Percentiles rank a stretch among this genome's conserved stretches.
phyloP scores from a whole-genome alignment of 768 basidiomycete genomes.

The Gymnopilus junonius region DNA sequence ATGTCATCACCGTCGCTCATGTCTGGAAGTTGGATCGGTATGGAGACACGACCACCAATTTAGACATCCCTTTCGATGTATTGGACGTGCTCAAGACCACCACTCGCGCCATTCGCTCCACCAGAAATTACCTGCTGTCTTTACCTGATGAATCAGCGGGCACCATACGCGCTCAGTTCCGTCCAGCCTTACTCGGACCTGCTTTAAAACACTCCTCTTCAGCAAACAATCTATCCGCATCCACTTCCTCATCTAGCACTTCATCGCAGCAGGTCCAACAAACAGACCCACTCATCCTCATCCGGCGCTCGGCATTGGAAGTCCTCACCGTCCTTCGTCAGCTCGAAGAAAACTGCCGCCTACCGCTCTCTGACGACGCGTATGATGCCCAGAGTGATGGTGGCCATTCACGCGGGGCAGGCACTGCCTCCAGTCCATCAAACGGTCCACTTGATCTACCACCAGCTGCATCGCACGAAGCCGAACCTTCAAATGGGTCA shows the following conservation, averaged over 20 bases:
- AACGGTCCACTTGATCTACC: conserved; percentile 38
- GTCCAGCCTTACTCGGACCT: conserved; percentile 49
- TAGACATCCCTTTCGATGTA: conserved; percentile 51
- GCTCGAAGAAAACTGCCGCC: conserved; percentile 77
- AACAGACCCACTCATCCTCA: conserved; percentile 68
- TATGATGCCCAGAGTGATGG: conserved; percentile 82
- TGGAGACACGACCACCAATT: conserved; percentile 9
- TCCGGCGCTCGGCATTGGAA: conserved; percentile 82
- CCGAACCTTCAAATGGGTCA: conserved; percentile 20
- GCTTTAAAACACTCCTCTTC: conserved; percentile 30
- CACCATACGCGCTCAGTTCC: conserved; percentile 60
- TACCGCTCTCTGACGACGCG: conserved; percentile 81
- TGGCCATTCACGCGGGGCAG: conserved; percentile 40
- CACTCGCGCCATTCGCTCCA: conserved; percentile 79
- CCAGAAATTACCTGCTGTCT: conserved; percentile 82
- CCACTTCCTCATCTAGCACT: conserved; percentile 17
- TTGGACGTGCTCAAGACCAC: conserved; percentile 77
- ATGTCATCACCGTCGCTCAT: conserved; percentile 63
- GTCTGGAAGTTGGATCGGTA: conserved; percentile 56
- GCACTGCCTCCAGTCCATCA: conserved; percentile 34
- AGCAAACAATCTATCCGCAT: conserved; percentile 16
- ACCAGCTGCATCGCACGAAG: conserved; percentile 35
- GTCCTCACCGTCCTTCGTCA: conserved; percentile 80
- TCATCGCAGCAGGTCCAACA: conserved; percentile 26
- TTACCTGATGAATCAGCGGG: conserved; percentile 76